phyloP scores from a whole-genome alignment of 805 yeast genomes.

The Schizosaccharomyces japonicus region DNA sequence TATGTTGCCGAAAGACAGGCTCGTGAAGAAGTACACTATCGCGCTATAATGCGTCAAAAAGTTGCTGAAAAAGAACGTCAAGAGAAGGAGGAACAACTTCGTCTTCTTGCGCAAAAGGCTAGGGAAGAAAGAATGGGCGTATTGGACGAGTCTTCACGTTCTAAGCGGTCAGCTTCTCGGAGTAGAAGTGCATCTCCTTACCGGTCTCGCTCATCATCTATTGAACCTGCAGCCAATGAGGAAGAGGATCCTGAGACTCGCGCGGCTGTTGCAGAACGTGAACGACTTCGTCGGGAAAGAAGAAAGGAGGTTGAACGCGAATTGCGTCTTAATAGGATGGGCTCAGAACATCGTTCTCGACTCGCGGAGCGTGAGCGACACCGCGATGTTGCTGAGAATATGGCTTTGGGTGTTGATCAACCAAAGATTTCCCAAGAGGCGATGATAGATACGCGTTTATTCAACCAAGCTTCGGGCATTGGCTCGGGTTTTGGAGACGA shows the following conservation, averaged over 20 bases:
- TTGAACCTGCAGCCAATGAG: conserved; percentile 3
- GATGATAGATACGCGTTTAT: conserved; percentile 36
- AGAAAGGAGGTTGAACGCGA: conserved; percentile 26
- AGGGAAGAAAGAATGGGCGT: conserved; percentile 16
- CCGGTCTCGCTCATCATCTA: no score
- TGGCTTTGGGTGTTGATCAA: conserved; percentile 27
- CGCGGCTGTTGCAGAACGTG: conserved; percentile 14
- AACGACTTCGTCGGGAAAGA: conserved; percentile 22
- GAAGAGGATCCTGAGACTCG: conserved; percentile 13
- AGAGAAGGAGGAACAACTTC: conserved; percentile 28
- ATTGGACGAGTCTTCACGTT: neutral
- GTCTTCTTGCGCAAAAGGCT: conserved; percentile 27
- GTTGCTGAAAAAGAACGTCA: conserved; percentile 27
- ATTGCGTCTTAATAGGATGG: conserved; percentile 21
- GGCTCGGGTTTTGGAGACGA: conserved; percentile 7
- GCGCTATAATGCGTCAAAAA: conserved; percentile 27
- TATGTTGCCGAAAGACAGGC: conserved; percentile 42
- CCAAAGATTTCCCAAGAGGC: conserved; percentile 20
- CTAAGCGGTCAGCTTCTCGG: neutral
- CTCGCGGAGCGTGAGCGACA: conserved; percentile 23
- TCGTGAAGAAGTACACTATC: conserved; percentile 28
- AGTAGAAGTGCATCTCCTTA: neutral
- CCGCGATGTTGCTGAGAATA: conserved; percentile 32
- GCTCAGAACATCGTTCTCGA: conserved; percentile 20
- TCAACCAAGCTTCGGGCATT: conserved; percentile 22